phyloP scores from a whole-genome alignment of 1,284 basidiomycete species.

The Hemileia vastatrix region DNA sequence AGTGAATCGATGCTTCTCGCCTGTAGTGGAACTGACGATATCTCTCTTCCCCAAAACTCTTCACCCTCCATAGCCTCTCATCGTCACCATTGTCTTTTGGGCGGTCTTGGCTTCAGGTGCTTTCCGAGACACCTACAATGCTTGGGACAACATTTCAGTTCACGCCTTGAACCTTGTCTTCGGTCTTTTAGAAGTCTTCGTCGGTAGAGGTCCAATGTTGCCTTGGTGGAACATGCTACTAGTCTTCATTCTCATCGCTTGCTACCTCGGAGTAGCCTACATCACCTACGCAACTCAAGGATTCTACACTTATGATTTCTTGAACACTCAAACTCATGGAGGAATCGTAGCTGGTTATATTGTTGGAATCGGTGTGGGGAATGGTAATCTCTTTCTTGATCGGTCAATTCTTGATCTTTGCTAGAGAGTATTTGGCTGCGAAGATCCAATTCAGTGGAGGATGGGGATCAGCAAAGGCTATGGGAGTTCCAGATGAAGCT shows the following conservation, averaged over 20 bases:
- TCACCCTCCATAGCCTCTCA: constrained; percentile 51
- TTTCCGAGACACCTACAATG: constrained; percentile 49
- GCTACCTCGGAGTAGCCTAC: constrained; percentile 59
- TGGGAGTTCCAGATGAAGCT: constrained; percentile 29
- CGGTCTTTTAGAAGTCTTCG: constrained; percentile 55
- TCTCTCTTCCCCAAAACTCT: constrained; percentile 23
- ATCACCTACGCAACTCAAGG: constrained; percentile 52
- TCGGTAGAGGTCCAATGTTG: constrained; percentile 51
- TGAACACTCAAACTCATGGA: constrained; percentile 29
- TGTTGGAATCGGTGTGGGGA: constrained; percentile 27
- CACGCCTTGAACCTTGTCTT: constrained; percentile 57
- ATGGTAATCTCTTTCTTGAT: constrained; percentile 27
- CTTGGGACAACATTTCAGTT: constrained; percentile 55
- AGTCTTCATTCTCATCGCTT: constrained; percentile 51
- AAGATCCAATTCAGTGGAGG: constrained; percentile 26
- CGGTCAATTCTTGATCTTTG: constrained; percentile 27
- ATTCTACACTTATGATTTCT: constrained; percentile 29
- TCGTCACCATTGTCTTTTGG: constrained; percentile 63
- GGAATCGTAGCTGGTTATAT: constrained; percentile 26
- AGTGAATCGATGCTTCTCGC: constrained; percentile 49
- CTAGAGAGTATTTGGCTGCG: constrained; percentile 26
- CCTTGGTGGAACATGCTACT: constrained; percentile 53
- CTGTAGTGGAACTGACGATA: background rate
- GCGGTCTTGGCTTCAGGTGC: constrained; percentile 49
- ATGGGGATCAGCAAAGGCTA: constrained; percentile 28